phyloP scores from a whole-genome alignment of 768 basidiomycete species.

The Termitomyces sp. region DNA sequence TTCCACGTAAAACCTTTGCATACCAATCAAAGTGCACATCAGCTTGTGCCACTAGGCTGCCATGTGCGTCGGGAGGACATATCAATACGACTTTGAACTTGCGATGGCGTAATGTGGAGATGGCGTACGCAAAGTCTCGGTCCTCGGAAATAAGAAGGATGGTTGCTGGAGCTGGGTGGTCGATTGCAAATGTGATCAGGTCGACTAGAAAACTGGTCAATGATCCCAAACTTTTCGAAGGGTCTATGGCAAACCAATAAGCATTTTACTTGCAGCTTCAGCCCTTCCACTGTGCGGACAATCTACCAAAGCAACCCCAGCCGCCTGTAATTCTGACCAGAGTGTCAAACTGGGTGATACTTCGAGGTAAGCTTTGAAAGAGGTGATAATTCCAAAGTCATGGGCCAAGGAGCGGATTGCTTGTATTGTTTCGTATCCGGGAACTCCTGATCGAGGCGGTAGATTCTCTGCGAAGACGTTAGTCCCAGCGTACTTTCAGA shows the following conservation, averaged over 20 bases:
- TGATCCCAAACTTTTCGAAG: not conserved
- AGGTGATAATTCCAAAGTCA: conserved; percentile 38
- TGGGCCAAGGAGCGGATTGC: conserved; percentile 40
- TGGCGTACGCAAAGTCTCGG: conserved; percentile 37
- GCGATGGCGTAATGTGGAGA: conserved; percentile 34
- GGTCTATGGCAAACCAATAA: conserved; percentile 31
- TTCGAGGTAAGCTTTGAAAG: conserved; percentile 53
- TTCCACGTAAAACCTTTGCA: conserved; percentile 27
- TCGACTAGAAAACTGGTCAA: conserved; percentile 13
- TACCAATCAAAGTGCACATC: conserved; percentile 43
- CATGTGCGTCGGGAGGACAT: conserved; percentile 30
- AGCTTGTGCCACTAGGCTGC: conserved; percentile 40
- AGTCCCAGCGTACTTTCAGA: not conserved
- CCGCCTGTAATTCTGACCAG: conserved; percentile 40
- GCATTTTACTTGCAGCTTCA: conserved; percentile 45
- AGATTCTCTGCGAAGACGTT: conserved; percentile 29
- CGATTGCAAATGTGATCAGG: conserved; percentile 29
- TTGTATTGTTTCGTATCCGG: conserved; percentile 37
- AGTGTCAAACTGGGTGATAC: conserved; percentile 29
- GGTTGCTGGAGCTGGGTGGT: conserved; percentile 38
- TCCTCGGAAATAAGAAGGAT: conserved; percentile 44
- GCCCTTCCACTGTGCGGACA: conserved; percentile 31
- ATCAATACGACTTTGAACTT: conserved; percentile 33
- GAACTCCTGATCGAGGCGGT: conserved; percentile 23
- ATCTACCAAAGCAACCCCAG: conserved; percentile 38